phyloP scores from a whole-genome alignment of 345 rosid genomes.

The Litchi chinensis region DNA sequence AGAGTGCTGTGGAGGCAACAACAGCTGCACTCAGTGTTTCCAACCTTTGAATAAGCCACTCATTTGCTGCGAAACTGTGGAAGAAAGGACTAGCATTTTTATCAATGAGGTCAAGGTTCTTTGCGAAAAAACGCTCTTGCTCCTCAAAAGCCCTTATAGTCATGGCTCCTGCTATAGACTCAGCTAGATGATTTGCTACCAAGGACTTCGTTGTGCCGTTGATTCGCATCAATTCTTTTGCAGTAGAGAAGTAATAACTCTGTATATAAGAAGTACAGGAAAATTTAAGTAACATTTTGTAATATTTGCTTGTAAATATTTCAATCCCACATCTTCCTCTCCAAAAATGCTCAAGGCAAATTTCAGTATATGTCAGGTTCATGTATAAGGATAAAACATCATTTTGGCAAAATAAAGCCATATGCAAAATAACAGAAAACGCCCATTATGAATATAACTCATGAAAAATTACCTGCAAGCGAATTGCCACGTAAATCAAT shows the following conservation, averaged over 20 bases:
- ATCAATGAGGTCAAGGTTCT: conserved; percentile 72
- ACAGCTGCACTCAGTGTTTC: conserved; percentile 76
- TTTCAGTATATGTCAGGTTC: background rate
- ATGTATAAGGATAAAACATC: background rate
- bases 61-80: conserved; percentile 84
- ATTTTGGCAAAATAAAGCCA: background rate
- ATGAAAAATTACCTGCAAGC: conserved; percentile 62
- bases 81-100: conserved; percentile 90
- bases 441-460: background rate
- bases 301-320: background rate
- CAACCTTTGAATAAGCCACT: conserved; percentile 89
- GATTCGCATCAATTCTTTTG: conserved; percentile 88
- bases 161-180: conserved; percentile 86
- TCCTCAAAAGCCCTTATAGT: conserved; percentile 89
- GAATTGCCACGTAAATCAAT: conserved; percentile 60
- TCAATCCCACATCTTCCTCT: background rate
- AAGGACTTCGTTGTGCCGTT: conserved; percentile 91
- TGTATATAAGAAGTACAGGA: conserved; percentile 24
- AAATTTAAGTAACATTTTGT: background rate
- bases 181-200: conserved; percentile 92
- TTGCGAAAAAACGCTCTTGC: conserved; percentile 82
- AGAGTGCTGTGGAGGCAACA: conserved; percentile 83
- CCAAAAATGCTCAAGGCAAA: background rate
- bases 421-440: background rate
- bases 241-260: conserved; percentile 81